Evolutionary conservation across 305 asterid species (phyloP).

Genomic region (Rubia balearica): DNA sequence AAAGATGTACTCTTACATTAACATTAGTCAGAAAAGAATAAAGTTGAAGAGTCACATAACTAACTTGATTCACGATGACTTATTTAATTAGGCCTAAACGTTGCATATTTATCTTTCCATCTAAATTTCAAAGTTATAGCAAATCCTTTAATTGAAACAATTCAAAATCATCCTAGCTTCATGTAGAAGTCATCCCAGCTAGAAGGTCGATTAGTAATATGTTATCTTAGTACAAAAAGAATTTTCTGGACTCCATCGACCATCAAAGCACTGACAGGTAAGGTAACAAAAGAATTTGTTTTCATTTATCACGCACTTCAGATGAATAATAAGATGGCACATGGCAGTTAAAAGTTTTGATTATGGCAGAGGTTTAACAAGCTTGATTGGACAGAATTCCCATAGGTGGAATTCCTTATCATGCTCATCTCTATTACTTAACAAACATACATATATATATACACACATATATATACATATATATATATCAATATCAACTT

Average conservation of each 20-base stretch:
- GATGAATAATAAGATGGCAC: too few species aligned
- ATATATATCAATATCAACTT: slow-evolving; percentile 21
- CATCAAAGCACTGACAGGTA: not conserved
- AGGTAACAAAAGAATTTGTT: not conserved
- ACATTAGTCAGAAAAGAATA: not conserved
- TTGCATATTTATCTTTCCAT: not conserved
- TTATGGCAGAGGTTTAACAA: not conserved
- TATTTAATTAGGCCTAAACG: not conserved
- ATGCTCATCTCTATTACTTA: not conserved
- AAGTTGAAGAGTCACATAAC: not conserved
- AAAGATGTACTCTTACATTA: not conserved
- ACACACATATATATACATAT: not conserved
- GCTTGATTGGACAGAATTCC: not conserved
- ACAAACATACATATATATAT: not conserved
- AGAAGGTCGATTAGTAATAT: not conserved
- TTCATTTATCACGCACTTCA: not conserved
- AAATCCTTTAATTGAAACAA: not conserved
- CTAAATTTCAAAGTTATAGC: not conserved
- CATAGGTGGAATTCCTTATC: not conserved
- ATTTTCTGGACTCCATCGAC: not conserved
- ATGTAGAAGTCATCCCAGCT: not conserved
- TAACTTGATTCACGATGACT: not conserved
- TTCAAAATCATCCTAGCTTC: not conserved
- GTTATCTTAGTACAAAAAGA: not conserved
- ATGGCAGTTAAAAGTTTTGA: too few species aligned